These are phyloP conservation scores for Vitis hybrid DNA, from an alignment of 177 flowering plant species.

Conservation along the genomic window DNA sequence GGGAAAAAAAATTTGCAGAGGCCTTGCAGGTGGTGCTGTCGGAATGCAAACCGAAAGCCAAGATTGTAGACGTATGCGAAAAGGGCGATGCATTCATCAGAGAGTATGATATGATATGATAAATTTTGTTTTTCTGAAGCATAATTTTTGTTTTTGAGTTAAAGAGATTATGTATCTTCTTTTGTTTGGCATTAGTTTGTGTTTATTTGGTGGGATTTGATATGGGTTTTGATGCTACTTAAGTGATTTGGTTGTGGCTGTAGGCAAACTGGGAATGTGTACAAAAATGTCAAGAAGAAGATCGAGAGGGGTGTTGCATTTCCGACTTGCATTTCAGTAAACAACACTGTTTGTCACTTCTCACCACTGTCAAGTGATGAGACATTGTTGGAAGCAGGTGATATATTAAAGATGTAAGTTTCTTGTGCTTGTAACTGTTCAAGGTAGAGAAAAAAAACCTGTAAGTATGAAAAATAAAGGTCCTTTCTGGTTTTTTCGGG, in stretches of 20 bases:
- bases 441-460: no score
- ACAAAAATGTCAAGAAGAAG: slow-evolving; percentile 93
- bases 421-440: background rate
- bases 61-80: slow-evolving; percentile 86
- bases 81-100: slow-evolving; percentile 80
- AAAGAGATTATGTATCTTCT: no score
- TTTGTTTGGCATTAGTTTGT: no score
- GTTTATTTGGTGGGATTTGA: no score
- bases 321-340: slow-evolving; percentile 91
- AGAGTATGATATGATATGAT: slow-evolving; percentile 51
- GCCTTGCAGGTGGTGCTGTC: slow-evolving; percentile 83
- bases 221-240: background rate
- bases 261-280: slow-evolving; percentile 85
- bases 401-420: slow-evolving; percentile 84
- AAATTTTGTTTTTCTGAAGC: background rate
- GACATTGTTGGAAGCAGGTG: slow-evolving; percentile 69
- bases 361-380: slow-evolving; percentile 95
- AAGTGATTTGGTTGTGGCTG: background rate
- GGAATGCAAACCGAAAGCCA: slow-evolving; percentile 80
- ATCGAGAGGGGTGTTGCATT: slow-evolving; percentile 94
- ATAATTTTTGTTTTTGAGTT: no score
- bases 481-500: background rate
- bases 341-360: slow-evolving; percentile 82
- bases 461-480: background rate
- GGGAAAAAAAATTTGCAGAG: slow-evolving; percentile 45